These are phyloP conservation scores for Trichophyton simii DNA, from an alignment of 2,329 filamentous ascomycete genomes.

Conservation along the genomic window DNA sequence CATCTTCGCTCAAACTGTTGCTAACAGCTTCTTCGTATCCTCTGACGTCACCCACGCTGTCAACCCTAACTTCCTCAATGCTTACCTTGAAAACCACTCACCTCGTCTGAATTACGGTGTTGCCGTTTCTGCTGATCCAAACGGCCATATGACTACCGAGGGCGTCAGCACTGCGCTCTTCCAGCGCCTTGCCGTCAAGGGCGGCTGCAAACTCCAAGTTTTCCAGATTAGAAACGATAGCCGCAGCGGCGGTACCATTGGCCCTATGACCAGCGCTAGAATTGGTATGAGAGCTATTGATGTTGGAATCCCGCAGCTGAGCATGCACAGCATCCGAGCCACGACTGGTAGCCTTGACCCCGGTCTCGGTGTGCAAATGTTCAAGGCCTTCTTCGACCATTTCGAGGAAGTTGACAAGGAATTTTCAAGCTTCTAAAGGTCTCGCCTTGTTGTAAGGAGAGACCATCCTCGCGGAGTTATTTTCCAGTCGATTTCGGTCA, in stretches of 20 bases:
- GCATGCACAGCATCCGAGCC: conserved; percentile 86
- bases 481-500: background rate
- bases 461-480: too few relatives aligned
- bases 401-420: conserved; percentile 77
- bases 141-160: conserved; percentile 95
- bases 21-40: conserved; percentile 82
- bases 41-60: conserved; percentile 89
- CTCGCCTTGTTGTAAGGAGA: conserved; percentile 12
- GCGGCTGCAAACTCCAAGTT: conserved; percentile 59
- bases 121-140: conserved; percentile 65
- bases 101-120: conserved; percentile 83
- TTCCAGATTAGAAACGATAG: conserved; percentile 95
- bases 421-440: conserved; percentile 39
- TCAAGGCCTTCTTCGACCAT: conserved; percentile 76
- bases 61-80: conserved; percentile 80
- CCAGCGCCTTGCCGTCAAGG: conserved; percentile 62
- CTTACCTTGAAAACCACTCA: conserved; percentile 74
- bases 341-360: conserved; percentile 79
- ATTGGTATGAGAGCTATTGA: conserved; percentile 77
- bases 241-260: conserved; percentile 84
- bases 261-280: conserved; percentile 68
- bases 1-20: conserved; percentile 68
- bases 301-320: conserved; percentile 78
- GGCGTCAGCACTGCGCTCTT: conserved; percentile 71
- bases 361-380: conserved; percentile 73